Conservation (phyloP, 306 rosid species). For the Trifolium subterraneum region DNA sequence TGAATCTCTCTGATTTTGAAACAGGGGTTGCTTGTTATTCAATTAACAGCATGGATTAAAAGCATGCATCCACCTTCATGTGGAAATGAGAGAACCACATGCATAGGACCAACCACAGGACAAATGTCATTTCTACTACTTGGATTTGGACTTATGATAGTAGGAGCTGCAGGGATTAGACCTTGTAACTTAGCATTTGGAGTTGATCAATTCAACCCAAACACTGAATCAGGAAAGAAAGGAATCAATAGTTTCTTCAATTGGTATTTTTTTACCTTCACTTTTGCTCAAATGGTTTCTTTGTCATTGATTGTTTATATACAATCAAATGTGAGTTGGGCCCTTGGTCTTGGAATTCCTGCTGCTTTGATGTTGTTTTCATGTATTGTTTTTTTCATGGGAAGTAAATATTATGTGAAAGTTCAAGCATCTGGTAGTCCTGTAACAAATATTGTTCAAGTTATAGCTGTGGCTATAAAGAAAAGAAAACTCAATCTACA, state of each 20-base stretch:
- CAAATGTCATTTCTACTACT: constrained; percentile 66
- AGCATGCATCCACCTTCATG: constrained; percentile 76
- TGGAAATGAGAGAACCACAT: constrained; percentile 41
- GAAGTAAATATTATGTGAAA: constrained; percentile 70
- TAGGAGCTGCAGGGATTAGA: constrained; percentile 85
- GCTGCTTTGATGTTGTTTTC: constrained; percentile 75
- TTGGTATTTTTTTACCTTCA: constrained; percentile 84
- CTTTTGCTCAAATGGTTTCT: constrained; percentile 74
- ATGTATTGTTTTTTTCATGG: constrained; percentile 59
- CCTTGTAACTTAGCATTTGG: constrained; percentile 96
- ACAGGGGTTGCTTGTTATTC: constrained; percentile 76
- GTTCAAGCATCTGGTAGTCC: constrained; percentile 82
- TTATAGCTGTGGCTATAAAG: constrained; percentile 61
- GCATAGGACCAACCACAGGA: constrained; percentile 64
- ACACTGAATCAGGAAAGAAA: constrained; percentile 74
- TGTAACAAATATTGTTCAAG: constrained; percentile 68
- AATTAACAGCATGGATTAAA: constrained; percentile 76
- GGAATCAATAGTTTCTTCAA: constrained; percentile 93
- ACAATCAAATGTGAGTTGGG: constrained; percentile 84
- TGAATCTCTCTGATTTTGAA: constrained; percentile 14
- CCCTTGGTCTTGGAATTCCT: constrained; percentile 78
- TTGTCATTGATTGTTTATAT: constrained; percentile 71
- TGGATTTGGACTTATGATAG: constrained; percentile 61
- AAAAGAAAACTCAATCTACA: constrained; percentile 59
- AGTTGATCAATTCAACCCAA: constrained; percentile 87